Conservation (phyloP, 2,329 filamentous ascomycete species). For the Talaromyces sp. region DNA sequence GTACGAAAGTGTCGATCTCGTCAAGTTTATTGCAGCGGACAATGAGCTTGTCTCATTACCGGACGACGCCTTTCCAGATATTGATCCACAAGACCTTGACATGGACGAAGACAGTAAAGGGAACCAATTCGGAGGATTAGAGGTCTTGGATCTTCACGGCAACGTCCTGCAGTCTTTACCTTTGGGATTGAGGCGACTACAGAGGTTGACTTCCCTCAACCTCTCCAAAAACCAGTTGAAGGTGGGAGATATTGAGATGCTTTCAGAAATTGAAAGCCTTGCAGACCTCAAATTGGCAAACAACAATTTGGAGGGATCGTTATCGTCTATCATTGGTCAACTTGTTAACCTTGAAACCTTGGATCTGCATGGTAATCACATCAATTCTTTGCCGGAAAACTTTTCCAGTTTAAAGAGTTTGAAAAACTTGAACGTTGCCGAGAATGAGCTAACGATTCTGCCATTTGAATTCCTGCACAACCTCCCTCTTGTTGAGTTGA, state of each 20-base stretch:
- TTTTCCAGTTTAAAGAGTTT: constrained; percentile 65
- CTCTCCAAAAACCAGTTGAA: constrained; percentile 77
- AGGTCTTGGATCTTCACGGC: constrained; percentile 78
- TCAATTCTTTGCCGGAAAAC: constrained; percentile 64
- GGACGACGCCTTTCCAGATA: constrained; percentile 74
- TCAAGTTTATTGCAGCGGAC: constrained; percentile 77
- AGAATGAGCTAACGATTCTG: constrained; percentile 69
- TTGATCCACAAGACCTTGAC: constrained; percentile 50
- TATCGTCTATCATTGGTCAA: constrained; percentile 59
- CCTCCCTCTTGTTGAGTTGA: constrained; percentile 68
- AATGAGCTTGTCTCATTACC: constrained; percentile 76
- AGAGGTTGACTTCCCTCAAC: constrained; percentile 74
- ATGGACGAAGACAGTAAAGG: constrained; percentile 63
- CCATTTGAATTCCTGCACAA: constrained; percentile 64
- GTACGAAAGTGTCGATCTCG: constrained; percentile 88
- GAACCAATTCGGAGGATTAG: constrained; percentile 75
- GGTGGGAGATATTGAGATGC: constrained; percentile 65
- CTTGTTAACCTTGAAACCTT: constrained; percentile 70
- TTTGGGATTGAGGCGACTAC: constrained; percentile 66
- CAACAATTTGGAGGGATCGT: constrained; percentile 65
- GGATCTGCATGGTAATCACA: constrained; percentile 74
- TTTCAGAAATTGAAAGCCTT: constrained; percentile 67
- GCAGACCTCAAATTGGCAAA: constrained; percentile 77
- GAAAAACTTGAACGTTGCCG: constrained; percentile 70
- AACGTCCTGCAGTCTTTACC: constrained; percentile 72